These are phyloP conservation scores for Filosporella fistucella DNA, from an alignment of 495 filamentous ascomycete genomes.

Conservation along the genomic window DNA sequence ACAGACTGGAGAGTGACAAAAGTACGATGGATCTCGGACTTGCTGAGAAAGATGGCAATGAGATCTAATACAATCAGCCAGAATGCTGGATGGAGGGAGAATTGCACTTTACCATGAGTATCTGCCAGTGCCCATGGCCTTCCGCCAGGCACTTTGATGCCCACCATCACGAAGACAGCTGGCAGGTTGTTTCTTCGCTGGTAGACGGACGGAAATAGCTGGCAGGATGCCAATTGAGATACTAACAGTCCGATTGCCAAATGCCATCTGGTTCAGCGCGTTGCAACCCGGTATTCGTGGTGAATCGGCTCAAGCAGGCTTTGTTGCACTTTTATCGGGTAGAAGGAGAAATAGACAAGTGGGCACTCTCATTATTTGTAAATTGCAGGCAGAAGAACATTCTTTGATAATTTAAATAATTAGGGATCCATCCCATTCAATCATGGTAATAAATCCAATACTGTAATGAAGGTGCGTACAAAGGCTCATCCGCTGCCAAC, in stretches of 20 bases:
- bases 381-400: no score
- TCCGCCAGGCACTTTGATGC: constrained; percentile 3
- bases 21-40: background rate
- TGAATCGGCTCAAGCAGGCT: no score
- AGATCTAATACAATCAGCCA: constrained; percentile 13
- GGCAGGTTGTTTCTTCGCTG: background rate
- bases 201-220: background rate
- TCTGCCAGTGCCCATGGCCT: constrained; percentile 21
- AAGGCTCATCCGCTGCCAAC: no score
- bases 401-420: no score
- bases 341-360: no score
- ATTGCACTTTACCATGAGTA: constrained; percentile 13
- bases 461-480: no score
- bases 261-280: constrained; percentile 16
- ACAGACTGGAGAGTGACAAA: background rate
- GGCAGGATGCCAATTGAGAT: constrained; percentile 15
- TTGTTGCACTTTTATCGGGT: no score
- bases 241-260: background rate
- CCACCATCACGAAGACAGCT: constrained; percentile 1
- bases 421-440: no score
- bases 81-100: background rate
- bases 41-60: constrained; percentile 20
- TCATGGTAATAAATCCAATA: no score
- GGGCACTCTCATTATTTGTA: no score
- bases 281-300: no score